phyloP scores from a whole-genome alignment of 768 basidiomycete genomes.

The Tricholoma matsutake region DNA sequence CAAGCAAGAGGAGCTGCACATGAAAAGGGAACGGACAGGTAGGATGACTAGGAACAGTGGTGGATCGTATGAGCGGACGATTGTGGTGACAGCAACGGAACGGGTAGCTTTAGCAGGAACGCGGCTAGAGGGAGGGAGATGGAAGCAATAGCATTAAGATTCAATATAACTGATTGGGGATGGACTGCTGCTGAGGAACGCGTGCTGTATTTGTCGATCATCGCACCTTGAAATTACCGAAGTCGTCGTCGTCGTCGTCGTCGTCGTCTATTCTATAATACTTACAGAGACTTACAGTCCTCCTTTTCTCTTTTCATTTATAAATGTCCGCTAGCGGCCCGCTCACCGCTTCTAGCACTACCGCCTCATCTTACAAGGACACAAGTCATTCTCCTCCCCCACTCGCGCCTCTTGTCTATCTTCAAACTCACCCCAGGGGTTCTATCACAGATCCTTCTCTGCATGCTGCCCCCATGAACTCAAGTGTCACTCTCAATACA shows the following conservation, averaged over 20 bases:
- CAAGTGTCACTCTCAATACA: slow-evolving; percentile 27
- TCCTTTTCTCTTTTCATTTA: background rate
- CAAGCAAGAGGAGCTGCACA: slow-evolving; percentile 31
- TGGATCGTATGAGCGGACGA: slow-evolving; percentile 38
- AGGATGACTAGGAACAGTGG: slow-evolving; percentile 59
- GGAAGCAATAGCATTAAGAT: slow-evolving; percentile 6
- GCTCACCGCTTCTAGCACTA: slow-evolving; percentile 1
- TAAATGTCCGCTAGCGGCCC: slow-evolving; percentile 6
- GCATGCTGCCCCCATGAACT: slow-evolving; percentile 45
- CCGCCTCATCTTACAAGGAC: too few species aligned
- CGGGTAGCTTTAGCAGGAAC: slow-evolving; percentile 31
- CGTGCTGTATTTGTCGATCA: slow-evolving; percentile 30
- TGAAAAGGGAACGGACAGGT: slow-evolving; percentile 26
- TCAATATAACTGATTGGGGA: slow-evolving; percentile 33
- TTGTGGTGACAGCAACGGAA: slow-evolving; percentile 38
- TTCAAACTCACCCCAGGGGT: slow-evolving; percentile 78
- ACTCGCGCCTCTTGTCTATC: slow-evolving; percentile 72
- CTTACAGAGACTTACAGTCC: too few species aligned
- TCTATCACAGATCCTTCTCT: slow-evolving; percentile 83
- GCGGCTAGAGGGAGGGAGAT: slow-evolving; percentile 12
- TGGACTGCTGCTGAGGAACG: slow-evolving; percentile 23
- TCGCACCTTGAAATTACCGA: slow-evolving; percentile 7
- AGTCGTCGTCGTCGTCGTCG: too few species aligned
- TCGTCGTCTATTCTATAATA: too few species aligned
- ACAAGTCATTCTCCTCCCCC: slow-evolving; percentile 57